phyloP scores from a whole-genome alignment of 2,329 filamentous ascomycete genomes.

The Parastagonospora avenae region DNA sequence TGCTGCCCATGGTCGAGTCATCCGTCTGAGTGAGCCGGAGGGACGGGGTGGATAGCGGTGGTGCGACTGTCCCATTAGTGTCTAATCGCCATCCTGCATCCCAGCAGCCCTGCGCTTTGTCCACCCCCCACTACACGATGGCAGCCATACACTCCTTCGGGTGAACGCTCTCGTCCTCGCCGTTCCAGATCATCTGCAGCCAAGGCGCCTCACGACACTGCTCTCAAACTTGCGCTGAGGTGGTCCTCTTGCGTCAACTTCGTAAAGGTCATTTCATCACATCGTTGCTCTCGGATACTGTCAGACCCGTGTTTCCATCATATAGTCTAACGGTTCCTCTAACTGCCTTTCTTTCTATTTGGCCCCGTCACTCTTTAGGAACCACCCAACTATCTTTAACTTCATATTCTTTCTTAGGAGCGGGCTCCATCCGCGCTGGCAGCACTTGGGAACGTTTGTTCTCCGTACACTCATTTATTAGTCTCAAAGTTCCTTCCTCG shows the following conservation, averaged over 20 bases:
- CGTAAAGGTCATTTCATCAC: conserved; percentile 39
- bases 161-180: conserved; percentile 46
- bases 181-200: conserved; percentile 50
- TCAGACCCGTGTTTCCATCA: conserved; percentile 38
- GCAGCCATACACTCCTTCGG: conserved; percentile 41
- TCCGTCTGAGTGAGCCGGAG: conserved; percentile 23
- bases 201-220: conserved; percentile 48
- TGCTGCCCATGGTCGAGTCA: conserved; percentile 28
- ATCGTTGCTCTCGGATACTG: conserved; percentile 37
- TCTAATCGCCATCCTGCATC: conserved; percentile 35
- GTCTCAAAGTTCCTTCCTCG: conserved; percentile 30
- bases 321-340: conserved; percentile 43
- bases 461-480: conserved; percentile 47
- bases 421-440: conserved; percentile 48
- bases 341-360: conserved; percentile 41
- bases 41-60: conserved; percentile 21
- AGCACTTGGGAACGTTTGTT: conserved; percentile 43
- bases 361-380: conserved; percentile 48
- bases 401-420: conserved; percentile 41
- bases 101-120: conserved; percentile 42
- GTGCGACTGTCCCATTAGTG: conserved; percentile 28
- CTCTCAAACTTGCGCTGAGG: conserved; percentile 45
- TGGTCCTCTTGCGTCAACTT: conserved; percentile 46
- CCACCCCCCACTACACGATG: conserved; percentile 38
- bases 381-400: conserved; percentile 36